Evolutionary conservation across 2,329 filamentous ascomycete genomes (phyloP), one percentile per base, ranked within the genome.

Genomic region (Aspergillus awamori): DNA sequence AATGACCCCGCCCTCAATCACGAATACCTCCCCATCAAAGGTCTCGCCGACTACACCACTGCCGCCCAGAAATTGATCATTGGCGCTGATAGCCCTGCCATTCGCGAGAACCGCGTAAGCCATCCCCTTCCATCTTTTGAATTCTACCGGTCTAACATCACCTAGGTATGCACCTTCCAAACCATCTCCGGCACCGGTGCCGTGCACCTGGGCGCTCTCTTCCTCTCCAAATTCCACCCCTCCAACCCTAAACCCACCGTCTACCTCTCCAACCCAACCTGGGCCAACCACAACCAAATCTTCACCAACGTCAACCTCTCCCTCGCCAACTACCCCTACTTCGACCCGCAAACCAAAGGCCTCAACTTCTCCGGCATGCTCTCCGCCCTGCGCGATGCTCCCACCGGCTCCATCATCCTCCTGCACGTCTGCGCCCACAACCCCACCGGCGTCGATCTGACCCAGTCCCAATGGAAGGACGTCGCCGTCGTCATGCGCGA

Each of bases 251-350:
- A 87, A 84, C 72, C 84, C 85, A 74, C 87, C 84, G 87, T 96
- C 80, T 97, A 97, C 84, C 84, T 98, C 77, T 97, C 93, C 72
- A 91, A 90, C 78, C 95, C 95, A 57, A 99, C 95, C 64, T 99
- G 95, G 95, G 93, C 91, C 69, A 99, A 99, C 83, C 95, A 99
- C 87, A 89, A 96, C 82, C 95, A 98, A 80, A 97, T 99, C 84
- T 97, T 99, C 83, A 86, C 84, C 79, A 98, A 98, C 75, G 93
- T 97, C 74, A 84, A 86, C 70, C 83, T 98, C 30, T 81, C 87
- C 36, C 86, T 92, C 70, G 89, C 89, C 69, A 87, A 87, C 67
- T 99, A 99, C 82, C 95, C 94, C 53, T 99, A 99, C 84, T 99
- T 97, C 82, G 89, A 88, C 77, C 87, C 92, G 76, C 77, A 90